These are phyloP conservation scores for Candida tallmaniae DNA, from an alignment of 805 yeast species.

Conservation along the genomic window DNA sequence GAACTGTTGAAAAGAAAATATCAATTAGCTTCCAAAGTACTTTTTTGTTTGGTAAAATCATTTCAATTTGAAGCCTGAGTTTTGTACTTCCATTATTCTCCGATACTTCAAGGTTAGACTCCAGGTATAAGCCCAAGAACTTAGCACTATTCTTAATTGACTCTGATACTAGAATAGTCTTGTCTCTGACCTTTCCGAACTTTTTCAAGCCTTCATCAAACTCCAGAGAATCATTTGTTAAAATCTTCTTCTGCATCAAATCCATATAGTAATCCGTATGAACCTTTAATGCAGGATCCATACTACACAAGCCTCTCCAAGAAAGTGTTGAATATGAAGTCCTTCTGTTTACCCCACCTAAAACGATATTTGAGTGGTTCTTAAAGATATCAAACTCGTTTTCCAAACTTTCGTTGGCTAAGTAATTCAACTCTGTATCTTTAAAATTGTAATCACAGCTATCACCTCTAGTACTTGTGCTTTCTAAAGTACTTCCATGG, in stretches of 20 bases:
- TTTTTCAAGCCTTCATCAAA: constrained; percentile 2
- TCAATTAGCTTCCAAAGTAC: constrained; percentile 54
- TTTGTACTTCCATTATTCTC: constrained; percentile 26
- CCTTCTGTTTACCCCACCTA: constrained; percentile 34
- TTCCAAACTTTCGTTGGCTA: constrained; percentile 10
- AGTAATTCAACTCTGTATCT: constrained; percentile 3
- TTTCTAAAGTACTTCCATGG: not conserved
- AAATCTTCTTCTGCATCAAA: not conserved
- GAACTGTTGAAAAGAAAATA: constrained; percentile 41
- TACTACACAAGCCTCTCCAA: constrained; percentile 42
- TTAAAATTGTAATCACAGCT: constrained; percentile 13
- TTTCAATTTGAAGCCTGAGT: constrained; percentile 38
- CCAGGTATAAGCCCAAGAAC: constrained; percentile 17
- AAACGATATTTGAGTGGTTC: constrained; percentile 39
- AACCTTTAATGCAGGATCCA: constrained; percentile 31
- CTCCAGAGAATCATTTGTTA: not conserved
- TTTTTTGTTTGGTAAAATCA: constrained; percentile 47
- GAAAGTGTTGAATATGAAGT: constrained; percentile 48
- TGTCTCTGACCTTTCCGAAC: constrained; percentile 1
- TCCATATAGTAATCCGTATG: constrained; percentile 1
- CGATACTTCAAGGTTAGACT: constrained; percentile 26
- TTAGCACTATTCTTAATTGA: constrained; percentile 16
- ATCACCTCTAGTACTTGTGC: not conserved
- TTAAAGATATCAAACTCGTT: constrained; percentile 39
- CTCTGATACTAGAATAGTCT: not conserved